Conservation (phyloP, 2,329 filamentous ascomycete species). For the Microascus cirrosus region DNA sequence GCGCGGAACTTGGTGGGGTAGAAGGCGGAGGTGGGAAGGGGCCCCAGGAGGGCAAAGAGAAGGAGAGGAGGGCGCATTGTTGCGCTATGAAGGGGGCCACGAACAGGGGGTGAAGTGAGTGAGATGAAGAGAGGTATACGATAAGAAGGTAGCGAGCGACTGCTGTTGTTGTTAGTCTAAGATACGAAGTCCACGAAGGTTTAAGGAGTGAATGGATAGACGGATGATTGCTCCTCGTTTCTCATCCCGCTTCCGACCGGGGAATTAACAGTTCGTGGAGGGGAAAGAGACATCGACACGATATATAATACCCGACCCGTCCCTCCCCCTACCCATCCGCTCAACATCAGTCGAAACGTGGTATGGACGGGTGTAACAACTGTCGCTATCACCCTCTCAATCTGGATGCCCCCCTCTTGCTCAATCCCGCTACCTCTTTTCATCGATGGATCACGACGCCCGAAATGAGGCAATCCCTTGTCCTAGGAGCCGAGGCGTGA, state of each 20-base stretch:
- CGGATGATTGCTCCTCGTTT: background rate
- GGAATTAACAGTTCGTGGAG: background rate
- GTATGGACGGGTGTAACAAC: slow-evolving; percentile 5
- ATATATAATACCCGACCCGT: background rate
- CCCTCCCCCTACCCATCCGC: background rate
- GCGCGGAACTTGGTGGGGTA: slow-evolving; percentile 9
- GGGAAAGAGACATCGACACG: background rate
- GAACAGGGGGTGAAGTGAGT: background rate
- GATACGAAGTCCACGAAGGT: background rate
- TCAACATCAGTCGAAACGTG: background rate
- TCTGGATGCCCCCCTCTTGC: background rate
- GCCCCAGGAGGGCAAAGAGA: background rate
- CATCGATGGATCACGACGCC: background rate
- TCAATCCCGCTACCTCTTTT: background rate
- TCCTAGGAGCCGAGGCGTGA: slow-evolving; percentile 1
- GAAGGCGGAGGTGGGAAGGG: slow-evolving; percentile 5
- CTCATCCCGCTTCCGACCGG: background rate
- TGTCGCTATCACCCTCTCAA: background rate
- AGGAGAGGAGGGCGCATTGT: background rate
- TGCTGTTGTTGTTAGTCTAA: background rate
- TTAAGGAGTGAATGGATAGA: background rate
- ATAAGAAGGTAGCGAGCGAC: background rate
- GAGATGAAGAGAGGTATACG: background rate
- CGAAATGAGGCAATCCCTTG: background rate
- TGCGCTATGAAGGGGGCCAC: background rate